phyloP scores from a whole-genome alignment of 2,329 filamentous ascomycete species.

The Talaromyces sp. region DNA sequence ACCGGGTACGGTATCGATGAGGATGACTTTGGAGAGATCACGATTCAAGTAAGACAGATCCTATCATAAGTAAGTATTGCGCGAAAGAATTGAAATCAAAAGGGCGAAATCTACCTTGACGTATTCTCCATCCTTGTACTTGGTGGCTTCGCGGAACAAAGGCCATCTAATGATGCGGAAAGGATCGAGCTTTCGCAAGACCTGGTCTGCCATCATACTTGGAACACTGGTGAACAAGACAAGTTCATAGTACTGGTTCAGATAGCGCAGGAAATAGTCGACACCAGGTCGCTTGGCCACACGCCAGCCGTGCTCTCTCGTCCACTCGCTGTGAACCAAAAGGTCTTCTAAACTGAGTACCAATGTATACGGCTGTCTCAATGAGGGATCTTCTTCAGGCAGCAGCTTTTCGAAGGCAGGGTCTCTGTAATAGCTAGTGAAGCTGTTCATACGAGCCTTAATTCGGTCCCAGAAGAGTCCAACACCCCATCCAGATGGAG shows the following conservation, averaged over 20 bases:
- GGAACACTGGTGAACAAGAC: conserved; percentile 92
- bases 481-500: conserved; percentile 75
- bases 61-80: conserved; percentile 42
- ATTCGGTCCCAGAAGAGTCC: conserved; percentile 76
- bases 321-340: conserved; percentile 92
- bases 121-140: conserved; percentile 93
- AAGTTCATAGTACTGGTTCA: conserved; percentile 96
- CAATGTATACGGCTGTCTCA: conserved; percentile 84
- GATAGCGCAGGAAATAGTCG: conserved; percentile 95
- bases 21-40: conserved; percentile 89
- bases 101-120: conserved; percentile 67
- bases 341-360: conserved; percentile 92
- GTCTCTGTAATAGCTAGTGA: conserved; percentile 90
- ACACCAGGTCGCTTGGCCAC: conserved; percentile 90
- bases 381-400: conserved; percentile 66
- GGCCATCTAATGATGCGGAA: conserved; percentile 95
- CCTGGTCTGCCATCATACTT: conserved; percentile 75
- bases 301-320: conserved; percentile 89
- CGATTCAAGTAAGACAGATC: conserved; percentile 98
- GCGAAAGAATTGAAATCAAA: conserved; percentile 19
- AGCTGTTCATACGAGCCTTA: conserved; percentile 68
- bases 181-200: conserved; percentile 90
- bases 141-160: conserved; percentile 91
- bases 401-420: conserved; percentile 92
- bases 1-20: conserved; percentile 79